These are phyloP conservation scores for Cutaneotrichosporon cutaneum DNA, from an alignment of 1,284 basidiomycete genomes.

Conservation along the genomic window DNA sequence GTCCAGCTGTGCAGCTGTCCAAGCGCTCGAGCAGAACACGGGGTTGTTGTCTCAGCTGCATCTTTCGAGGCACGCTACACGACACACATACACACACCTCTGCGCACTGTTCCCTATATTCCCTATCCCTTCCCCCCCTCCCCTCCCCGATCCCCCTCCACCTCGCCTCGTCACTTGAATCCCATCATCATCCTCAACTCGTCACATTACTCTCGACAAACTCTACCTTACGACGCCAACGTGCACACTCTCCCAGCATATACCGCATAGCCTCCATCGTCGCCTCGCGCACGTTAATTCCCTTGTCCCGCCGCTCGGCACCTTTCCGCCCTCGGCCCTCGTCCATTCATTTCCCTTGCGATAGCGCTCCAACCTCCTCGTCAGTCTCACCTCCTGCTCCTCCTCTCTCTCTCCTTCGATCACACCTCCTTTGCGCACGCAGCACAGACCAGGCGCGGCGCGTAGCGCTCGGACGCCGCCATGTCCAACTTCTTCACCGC, in stretches of 20 bases:
- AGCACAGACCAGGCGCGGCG: not conserved
- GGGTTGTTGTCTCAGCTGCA: not conserved
- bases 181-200: no score
- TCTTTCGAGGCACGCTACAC: not conserved
- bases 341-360: not conserved
- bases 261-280: not conserved
- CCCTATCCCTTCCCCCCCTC: no score
- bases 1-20: no score
- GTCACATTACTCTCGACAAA: no score
- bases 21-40: no score
- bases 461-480: slow-evolving; percentile 7
- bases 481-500: slow-evolving; percentile 17
- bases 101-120: no score
- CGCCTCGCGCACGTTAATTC: not conserved
- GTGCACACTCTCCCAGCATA: no score
- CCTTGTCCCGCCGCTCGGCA: not conserved
- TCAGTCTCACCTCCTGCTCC: not conserved
- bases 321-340: not conserved
- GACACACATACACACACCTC: no score
- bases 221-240: not conserved
- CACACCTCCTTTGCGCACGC: not conserved
- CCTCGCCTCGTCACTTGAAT: no score
- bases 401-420: not conserved
- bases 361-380: not conserved
- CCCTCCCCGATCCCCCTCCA: no score